Base-by-base conservation (phyloP, 1,139 yeast genomes). In the Geotrichum aggregatum region DNA sequence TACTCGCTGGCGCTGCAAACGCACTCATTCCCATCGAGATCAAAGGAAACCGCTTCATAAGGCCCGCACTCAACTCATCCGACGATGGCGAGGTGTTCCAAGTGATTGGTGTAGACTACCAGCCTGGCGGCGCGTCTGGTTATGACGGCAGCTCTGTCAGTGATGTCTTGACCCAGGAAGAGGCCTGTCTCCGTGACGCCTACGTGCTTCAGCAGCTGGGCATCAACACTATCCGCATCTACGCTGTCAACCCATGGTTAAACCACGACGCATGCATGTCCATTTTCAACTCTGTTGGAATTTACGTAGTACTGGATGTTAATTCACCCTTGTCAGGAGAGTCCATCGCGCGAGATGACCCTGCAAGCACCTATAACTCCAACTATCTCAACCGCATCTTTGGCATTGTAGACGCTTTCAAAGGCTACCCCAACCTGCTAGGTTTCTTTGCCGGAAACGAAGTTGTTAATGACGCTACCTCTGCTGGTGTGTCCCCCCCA, bases 401-500 rank as follows among this genome's bases (percentile, higher is more conserved):
- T 66, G 81, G 80, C 61, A 84, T 88, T 8, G 80, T 91, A 22
- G 89, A 88, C 54, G 92, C 87, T 55, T 92, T 92, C 67, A 76
- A 94, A 14, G 75, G 78, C 33, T 92, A 87, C 70, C 86, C 91
- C 69, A 92, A 92, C 67, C 86, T 96, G 0, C 74, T 92, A 52
- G 98, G 94, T 0, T 91, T 86, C 70, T 87, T 92, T 70, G 96
- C 96, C 7, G 98, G 98, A 1, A 92, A 92, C 69, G 98, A 92
- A 69, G 78, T 92, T 47, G 74, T 92, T 52, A 91, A 92, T 66
- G 97, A 91, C 66, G 77, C 76, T 54, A 69, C 73, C 34, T 87
- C 96, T 1, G 95, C 96, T 0, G 73, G 67, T 36, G 68, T 66
- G 52, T 63, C 58, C 10, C 66, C 67, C 8, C 55, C 54, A 1